Conservation (phyloP, 2,329 filamentous ascomycete genomes). For the Stemphylium beticola region DNA sequence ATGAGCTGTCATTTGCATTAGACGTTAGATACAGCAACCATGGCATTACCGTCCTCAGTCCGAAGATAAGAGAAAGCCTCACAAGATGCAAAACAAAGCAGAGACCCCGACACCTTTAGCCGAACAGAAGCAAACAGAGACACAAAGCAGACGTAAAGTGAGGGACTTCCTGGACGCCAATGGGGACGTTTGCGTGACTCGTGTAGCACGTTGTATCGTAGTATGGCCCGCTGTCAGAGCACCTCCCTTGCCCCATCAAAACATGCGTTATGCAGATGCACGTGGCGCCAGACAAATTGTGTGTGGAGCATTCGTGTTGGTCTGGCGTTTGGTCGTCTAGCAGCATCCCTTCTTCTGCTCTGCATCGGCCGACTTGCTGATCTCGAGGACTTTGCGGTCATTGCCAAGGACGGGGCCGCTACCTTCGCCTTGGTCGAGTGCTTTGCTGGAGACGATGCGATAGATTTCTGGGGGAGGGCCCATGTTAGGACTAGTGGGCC, state of each 20-base stretch:
- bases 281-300: constrained; percentile 22
- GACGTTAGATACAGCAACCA: constrained; percentile 36
- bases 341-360: constrained; percentile 83
- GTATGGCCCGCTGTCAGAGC: constrained; percentile 11
- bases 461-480: constrained; percentile 89
- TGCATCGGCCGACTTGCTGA: constrained; percentile 83
- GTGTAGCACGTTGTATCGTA: constrained; percentile 29
- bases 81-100: constrained; percentile 40
- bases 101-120: constrained; percentile 34
- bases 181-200: constrained; percentile 43
- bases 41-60: constrained; percentile 38
- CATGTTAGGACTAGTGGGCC: constrained; percentile 9
- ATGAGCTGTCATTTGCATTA: constrained; percentile 24
- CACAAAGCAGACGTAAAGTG: constrained; percentile 40
- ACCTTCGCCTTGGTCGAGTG: constrained; percentile 86
- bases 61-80: constrained; percentile 27
- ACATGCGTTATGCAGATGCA: constrained; percentile 12
- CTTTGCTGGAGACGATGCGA: constrained; percentile 98
- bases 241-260: constrained; percentile 3
- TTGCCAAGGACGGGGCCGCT: constrained; percentile 77
- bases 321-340: constrained; percentile 54
- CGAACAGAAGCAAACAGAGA: constrained; percentile 34
- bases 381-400: constrained; percentile 77
- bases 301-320: constrained; percentile 16
- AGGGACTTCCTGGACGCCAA: constrained; percentile 45